Conservation (phyloP, 768 basidiomycete species). For the Hygrocybe coccinea region DNA sequence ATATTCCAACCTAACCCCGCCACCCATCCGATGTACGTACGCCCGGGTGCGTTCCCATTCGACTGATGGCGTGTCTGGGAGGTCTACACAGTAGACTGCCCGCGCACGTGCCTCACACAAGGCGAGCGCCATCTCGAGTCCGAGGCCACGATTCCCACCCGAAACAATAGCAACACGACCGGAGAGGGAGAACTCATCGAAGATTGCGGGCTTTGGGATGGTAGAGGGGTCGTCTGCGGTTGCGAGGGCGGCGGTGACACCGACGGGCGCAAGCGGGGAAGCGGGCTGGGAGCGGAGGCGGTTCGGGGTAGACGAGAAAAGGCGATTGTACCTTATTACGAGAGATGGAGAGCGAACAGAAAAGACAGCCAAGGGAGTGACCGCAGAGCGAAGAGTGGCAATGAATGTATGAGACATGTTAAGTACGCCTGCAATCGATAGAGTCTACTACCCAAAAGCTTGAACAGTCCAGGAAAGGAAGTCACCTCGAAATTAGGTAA, state of each 20-base stretch:
- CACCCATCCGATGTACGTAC: slow-evolving; percentile 46
- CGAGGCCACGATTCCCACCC: slow-evolving; percentile 64
- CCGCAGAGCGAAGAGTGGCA: not conserved
- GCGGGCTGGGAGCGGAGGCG: slow-evolving; percentile 32
- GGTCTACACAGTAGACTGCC: slow-evolving; percentile 65
- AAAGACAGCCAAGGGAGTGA: not conserved
- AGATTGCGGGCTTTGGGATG: slow-evolving; percentile 45
- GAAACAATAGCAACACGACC: slow-evolving; percentile 60
- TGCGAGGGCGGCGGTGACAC: slow-evolving; percentile 54
- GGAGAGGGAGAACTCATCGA: slow-evolving; percentile 53
- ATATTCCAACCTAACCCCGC: slow-evolving; percentile 50
- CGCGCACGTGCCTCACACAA: slow-evolving; percentile 69
- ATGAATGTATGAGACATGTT: not conserved
- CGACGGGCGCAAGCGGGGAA: slow-evolving; percentile 57
- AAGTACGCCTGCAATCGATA: no score
- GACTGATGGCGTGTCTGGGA: slow-evolving; percentile 49
- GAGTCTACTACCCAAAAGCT: no score
- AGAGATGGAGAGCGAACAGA: not conserved
- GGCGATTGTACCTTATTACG: not conserved
- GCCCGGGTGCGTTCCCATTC: slow-evolving; percentile 53
- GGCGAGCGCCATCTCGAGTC: slow-evolving; percentile 78
- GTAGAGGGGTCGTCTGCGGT: slow-evolving; percentile 34
- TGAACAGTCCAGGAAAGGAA: not conserved
- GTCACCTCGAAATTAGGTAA: not conserved
- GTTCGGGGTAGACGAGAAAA: not conserved